Evolutionary conservation across 202 grass and related monocot genomes (phyloP).

Genomic region (Dendrocalamus latiflorus): DNA sequence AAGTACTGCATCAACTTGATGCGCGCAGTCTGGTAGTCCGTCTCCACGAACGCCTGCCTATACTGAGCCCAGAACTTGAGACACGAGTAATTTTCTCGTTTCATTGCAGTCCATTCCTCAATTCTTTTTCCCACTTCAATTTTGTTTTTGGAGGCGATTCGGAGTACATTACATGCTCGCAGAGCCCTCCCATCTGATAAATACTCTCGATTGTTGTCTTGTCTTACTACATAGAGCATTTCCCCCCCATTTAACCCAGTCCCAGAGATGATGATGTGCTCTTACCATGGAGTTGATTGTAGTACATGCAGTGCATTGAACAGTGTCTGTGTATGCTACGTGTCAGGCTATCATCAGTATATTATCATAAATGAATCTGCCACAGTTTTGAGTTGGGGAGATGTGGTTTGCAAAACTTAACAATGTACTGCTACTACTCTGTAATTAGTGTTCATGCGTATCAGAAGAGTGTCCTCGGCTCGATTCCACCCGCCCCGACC

Average conservation of each 20-base stretch:
- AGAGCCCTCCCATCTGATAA: not conserved
- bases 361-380: not conserved
- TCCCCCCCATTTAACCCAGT: not conserved
- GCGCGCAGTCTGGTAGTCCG: not conserved
- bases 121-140: not conserved
- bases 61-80: not conserved
- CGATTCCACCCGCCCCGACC: no score
- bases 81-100: not conserved
- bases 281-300: no score
- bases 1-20: conserved; percentile 10
- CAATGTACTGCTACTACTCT: no score
- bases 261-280: not conserved
- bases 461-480: no score
- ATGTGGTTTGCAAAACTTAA: no score
- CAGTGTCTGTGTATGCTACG: not conserved
- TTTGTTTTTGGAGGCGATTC: not conserved
- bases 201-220: not conserved
- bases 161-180: not conserved
- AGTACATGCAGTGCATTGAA: not conserved
- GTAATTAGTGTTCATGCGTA: no score
- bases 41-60: not conserved
- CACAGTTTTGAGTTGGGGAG: no score
- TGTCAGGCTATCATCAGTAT: not conserved
- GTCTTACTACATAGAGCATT: not conserved
- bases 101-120: not conserved